Base-by-base conservation (phyloP, 2,329 filamentous ascomycete species). In the Fusarium burgessii region DNA sequence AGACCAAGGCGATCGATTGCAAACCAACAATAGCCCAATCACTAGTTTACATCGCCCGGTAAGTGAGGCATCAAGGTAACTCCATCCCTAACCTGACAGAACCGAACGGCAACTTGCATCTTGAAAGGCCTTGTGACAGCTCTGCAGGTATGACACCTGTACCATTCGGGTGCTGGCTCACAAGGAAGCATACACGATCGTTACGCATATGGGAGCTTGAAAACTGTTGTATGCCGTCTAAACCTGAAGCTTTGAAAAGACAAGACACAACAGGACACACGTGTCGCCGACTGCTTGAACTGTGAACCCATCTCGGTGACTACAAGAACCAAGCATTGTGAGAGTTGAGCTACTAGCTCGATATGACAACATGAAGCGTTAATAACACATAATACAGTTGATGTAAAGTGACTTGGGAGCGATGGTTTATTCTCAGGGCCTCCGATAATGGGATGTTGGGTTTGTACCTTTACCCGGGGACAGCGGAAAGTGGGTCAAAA, bases 241-340 rank as follows among this genome's bases (percentile, higher is more conserved):
- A 25, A 58, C 47, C 50, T 55, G 54, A 54, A 60, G 42, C 57
- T 52, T 70, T 58, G 54, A 58, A 52, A 49, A 41, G 33, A 32
- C 46, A 67, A 36, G 54, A 57, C 66, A 73, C 70, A 59, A 40
- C 70, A 72, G 58, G 58, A 40, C 58, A 70, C 57, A 71, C 70
- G 70, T 72, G 70, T 72, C 66, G 70, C 70, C 42, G 12, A 62
- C 25, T 71, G 54, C 38, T 57, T 72, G 54, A 66, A 56, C 36
- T 40, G 69, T 71, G 69, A 66, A 50, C 52, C 69, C 52, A 62
- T 13, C 13, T 62, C 41, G 29, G 45, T 62, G 49, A 40, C 36
- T 32, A 35, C 25, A 15, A n/a, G n/a, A 40, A 7, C 18, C 23
- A 62, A 52, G 27, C 35, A 49, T 47, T 42, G 11, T 8, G 6